Conservation (phyloP, 1,284 basidiomycete genomes). For the Trichosporon asahii region DNA sequence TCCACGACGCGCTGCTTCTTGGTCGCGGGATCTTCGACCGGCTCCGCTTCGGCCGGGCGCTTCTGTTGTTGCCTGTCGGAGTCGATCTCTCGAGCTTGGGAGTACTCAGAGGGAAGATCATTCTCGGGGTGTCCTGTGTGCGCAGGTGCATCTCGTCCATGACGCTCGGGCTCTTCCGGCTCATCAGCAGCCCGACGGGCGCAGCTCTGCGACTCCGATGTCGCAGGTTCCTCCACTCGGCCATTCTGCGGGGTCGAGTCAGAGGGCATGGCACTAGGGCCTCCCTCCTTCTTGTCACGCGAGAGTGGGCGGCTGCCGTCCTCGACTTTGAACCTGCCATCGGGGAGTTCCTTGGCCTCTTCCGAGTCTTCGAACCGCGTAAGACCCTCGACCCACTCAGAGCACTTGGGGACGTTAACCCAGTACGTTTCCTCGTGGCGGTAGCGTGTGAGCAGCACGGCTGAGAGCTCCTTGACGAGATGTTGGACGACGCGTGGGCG, state of each 20-base stretch:
- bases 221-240: no score
- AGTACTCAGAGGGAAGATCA: no score
- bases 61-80: background rate
- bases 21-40: background rate
- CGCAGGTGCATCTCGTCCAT: no score
- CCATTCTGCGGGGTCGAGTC: background rate
- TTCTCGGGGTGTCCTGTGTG: no score
- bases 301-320: background rate
- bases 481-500: background rate
- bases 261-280: background rate
- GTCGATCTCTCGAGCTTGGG: no score
- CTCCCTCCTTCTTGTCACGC: background rate
- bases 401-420: slow-evolving; percentile 2
- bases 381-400: background rate
- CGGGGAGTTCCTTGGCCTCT: background rate
- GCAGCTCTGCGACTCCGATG: background rate
- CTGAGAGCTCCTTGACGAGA: background rate
- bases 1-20: background rate
- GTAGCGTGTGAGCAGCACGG: background rate
- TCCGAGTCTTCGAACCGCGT: background rate
- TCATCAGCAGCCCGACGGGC: no score
- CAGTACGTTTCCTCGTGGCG: background rate
- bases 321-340: background rate
- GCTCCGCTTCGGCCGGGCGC: background rate
- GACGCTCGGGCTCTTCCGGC: no score